A percentile compares a stretch with the other conserved stretches of the same genome.
phyloP scores from a whole-genome alignment of 306 rosid species.

The Arachis hypogaea region DNA sequence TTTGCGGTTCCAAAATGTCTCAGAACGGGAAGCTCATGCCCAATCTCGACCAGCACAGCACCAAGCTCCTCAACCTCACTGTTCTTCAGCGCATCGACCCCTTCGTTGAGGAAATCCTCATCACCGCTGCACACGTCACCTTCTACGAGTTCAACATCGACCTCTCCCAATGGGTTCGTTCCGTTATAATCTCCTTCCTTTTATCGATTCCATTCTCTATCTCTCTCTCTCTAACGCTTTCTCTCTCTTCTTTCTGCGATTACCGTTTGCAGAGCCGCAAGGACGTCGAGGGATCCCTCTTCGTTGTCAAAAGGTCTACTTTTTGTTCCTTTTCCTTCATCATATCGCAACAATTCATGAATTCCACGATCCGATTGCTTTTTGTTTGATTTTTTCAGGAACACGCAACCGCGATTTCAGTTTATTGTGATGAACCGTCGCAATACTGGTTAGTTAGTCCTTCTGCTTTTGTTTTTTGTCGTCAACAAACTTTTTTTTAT shows the following conservation, averaged over 20 bases:
- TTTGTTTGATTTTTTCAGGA: slow-evolving; percentile 49
- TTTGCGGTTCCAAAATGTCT: slow-evolving; percentile 39
- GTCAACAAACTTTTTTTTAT: neutral
- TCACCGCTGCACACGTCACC: slow-evolving; percentile 69
- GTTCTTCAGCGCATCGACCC: slow-evolving; percentile 69
- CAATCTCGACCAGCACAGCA: slow-evolving; percentile 62
- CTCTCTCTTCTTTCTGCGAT: slow-evolving; percentile 1
- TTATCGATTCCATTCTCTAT: neutral
- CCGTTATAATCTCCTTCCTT: neutral
- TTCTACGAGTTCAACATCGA: slow-evolving; percentile 65
- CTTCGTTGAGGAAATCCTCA: slow-evolving; percentile 62
- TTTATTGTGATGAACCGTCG: slow-evolving; percentile 71
- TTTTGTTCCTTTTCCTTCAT: neutral
- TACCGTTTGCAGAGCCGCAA: slow-evolving; percentile 55
- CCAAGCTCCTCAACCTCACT: slow-evolving; percentile 64
- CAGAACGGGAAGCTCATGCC: slow-evolving; percentile 67
- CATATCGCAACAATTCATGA: neutral
- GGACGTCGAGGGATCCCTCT: slow-evolving; percentile 69
- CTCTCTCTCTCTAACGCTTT: slow-evolving; percentile 6
- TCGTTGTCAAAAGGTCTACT: slow-evolving; percentile 58
- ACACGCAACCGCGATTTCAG: slow-evolving; percentile 62
- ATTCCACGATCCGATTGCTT: neutral
- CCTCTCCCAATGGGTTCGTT: slow-evolving; percentile 62
- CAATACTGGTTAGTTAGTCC: slow-evolving; percentile 55
- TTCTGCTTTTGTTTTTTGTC: slow-evolving; percentile 13